Base-by-base conservation (phyloP, 1,139 yeast genomes). In the Scheffersomyces insectosa region DNA sequence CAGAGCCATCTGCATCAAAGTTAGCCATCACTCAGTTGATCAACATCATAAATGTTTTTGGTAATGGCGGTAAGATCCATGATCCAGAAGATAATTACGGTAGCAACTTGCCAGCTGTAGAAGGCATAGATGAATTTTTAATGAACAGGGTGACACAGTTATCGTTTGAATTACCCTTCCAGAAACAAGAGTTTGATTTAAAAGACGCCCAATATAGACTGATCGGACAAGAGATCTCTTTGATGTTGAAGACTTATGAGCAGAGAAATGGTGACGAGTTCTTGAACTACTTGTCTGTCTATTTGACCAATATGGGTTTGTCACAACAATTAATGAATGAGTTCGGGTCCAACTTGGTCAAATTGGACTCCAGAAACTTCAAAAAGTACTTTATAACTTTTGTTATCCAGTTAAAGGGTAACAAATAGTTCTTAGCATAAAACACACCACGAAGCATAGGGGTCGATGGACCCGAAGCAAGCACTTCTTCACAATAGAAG, bases 171-270 rank as follows among this genome's bases (percentile, higher is more conserved):
- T 70, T 90, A 41, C 90, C 96, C 9, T 84, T 88, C 56, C 84
- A 85, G 54, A 80, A 83, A 38, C 77, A 71, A 37, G 77, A 78
- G 30, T 83, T 84, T 52, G 80, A 85, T 56, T 68, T 84, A 41
- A 79, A 81, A 51, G 96, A 90, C 59, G 95, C 96, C 3, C 91
- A 88, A 58, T 80, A 79, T 54, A 78, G 95, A 55, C 72, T 83
- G 42, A 76, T 88, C 37, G 84, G 90, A 3, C 81, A 82, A 47
- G 99, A 93, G 56, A 71, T 89, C 9, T 83, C 95, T 0, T 70
- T 80, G 34, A 69, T 90, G 33, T 79, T 91, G 58, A 85, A 83
- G 54, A 74, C 85, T 4, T 72, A 88, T 50, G 85, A 79, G 66
- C 51, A 66, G 41, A 59, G 50, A 31, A 61, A 63, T 41, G 63